Percentiles rank a stretch among this genome's conserved stretches.
Evolutionary conservation across 129 eudicot genomes (phyloP).

Genomic region (Daucus carota): DNA sequence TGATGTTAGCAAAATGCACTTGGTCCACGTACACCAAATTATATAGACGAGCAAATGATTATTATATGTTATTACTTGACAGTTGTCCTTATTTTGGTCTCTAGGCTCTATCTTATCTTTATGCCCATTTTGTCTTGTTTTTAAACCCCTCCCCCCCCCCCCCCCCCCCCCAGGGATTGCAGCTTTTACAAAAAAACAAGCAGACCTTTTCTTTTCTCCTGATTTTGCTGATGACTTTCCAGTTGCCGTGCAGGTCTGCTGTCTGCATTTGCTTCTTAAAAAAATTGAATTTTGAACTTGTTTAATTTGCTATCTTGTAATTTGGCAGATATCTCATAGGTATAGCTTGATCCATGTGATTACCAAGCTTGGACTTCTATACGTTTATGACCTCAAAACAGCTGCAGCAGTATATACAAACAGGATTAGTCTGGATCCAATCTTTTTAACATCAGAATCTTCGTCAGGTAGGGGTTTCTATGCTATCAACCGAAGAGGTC

Average conservation of each 20-base stretch:
- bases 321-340: constrained; percentile 74
- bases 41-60: too few species aligned
- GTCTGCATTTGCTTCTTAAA: background rate
- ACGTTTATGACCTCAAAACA: constrained; percentile 87
- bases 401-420: constrained; percentile 91
- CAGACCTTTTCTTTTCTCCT: constrained; percentile 97
- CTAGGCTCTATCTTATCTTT: too few species aligned
- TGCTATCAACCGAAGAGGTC: constrained; percentile 94
- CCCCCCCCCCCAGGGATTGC: too few species aligned
- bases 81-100: too few species aligned
- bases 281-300: background rate
- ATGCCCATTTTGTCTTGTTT: constrained; percentile 5
- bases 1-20: too few species aligned
- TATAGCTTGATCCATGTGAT: constrained; percentile 75
- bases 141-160: too few species aligned
- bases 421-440: constrained; percentile 94
- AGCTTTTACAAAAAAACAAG: constrained; percentile 84
- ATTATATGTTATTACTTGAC: too few species aligned
- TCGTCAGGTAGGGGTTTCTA: constrained; percentile 93
- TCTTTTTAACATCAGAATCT: constrained; percentile 85
- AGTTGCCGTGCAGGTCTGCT: constrained; percentile 88
- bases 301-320: background rate
- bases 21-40: too few species aligned
- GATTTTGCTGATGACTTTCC: constrained; percentile 96
- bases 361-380: constrained; percentile 90